A percentile compares a stretch with the other conserved stretches of the same genome.
These are phyloP conservation scores for Themeda triandra DNA, from an alignment of 176 grass and related monocot genomes.

Conservation along the genomic window DNA sequence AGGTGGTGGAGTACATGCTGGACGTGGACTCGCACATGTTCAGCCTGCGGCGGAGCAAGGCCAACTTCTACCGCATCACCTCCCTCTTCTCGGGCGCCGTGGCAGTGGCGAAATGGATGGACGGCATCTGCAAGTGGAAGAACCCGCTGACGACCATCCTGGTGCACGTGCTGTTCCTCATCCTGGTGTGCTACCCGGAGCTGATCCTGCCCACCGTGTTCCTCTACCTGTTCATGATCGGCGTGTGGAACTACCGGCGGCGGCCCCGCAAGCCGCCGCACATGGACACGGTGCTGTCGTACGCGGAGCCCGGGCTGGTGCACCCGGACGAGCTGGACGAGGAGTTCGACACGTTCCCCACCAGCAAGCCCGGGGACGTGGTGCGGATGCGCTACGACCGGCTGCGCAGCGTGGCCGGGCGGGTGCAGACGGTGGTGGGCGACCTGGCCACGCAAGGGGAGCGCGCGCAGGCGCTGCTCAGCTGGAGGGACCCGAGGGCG, in stretches of 20 bases:
- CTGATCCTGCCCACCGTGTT: constrained; percentile 78
- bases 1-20: constrained; percentile 92
- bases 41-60: constrained; percentile 78
- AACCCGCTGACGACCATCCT: constrained; percentile 69
- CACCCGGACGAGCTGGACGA: constrained; percentile 86
- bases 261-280: constrained; percentile 50
- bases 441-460: constrained; percentile 76
- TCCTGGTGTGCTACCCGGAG: constrained; percentile 76
- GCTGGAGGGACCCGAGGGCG: constrained; percentile 60
- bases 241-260: constrained; percentile 52
- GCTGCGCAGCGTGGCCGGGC: constrained; percentile 48
- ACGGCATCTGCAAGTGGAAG: constrained; percentile 66
- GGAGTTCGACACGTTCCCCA: constrained; percentile 84
- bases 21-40: constrained; percentile 78
- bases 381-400: constrained; percentile 81
- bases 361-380: constrained; percentile 27
- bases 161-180: constrained; percentile 71
- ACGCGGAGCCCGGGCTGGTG: constrained; percentile 51
- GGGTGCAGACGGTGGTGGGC: constrained; percentile 62
- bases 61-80: constrained; percentile 60
- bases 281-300: constrained; percentile 66
- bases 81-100: constrained; percentile 42
- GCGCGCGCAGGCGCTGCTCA: constrained; percentile 44
- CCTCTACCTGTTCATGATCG: constrained; percentile 59
- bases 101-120: constrained; percentile 45